These are phyloP conservation scores for Fusarium longipes DNA, from an alignment of 2,329 filamentous ascomycete species.

Conservation along the genomic window DNA sequence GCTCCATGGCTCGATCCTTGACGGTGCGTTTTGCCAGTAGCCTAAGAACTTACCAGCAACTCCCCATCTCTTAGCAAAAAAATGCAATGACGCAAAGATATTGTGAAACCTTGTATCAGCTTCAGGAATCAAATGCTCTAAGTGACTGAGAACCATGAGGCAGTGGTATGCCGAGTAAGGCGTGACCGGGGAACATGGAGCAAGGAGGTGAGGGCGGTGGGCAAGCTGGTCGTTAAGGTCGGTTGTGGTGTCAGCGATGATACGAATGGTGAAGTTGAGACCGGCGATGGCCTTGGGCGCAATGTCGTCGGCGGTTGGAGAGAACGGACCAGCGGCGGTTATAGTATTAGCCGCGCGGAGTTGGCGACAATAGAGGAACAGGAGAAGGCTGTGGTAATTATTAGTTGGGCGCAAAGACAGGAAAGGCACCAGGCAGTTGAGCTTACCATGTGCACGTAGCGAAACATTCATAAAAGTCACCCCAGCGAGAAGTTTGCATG, in stretches of 20 bases:
- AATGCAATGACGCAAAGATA: slow-evolving; percentile 50
- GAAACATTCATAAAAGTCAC: slow-evolving; percentile 52
- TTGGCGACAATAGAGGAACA: slow-evolving; percentile 51
- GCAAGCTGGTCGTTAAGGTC: slow-evolving; percentile 51
- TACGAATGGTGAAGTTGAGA: slow-evolving; percentile 53
- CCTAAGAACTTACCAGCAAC: slow-evolving; percentile 47
- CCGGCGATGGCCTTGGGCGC: slow-evolving; percentile 52
- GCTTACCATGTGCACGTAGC: slow-evolving; percentile 51
- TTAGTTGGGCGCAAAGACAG: slow-evolving; percentile 3
- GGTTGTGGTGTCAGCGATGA: slow-evolving; percentile 52
- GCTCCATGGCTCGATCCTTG: slow-evolving; percentile 4
- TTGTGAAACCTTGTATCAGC: slow-evolving; percentile 50
- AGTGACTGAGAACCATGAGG: slow-evolving; percentile 49
- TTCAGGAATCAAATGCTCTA: slow-evolving; percentile 50
- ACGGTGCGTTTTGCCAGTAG: slow-evolving; percentile 13
- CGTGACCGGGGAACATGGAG: slow-evolving; percentile 50
- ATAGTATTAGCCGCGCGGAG: slow-evolving; percentile 45
- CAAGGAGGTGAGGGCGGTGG: slow-evolving; percentile 48
- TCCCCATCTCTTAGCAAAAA: slow-evolving; percentile 51
- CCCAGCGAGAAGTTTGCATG: slow-evolving; percentile 49
- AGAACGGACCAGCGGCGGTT: slow-evolving; percentile 32
- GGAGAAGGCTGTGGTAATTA: slow-evolving; percentile 45
- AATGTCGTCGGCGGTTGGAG: slow-evolving; percentile 43
- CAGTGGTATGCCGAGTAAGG: slow-evolving; percentile 52
- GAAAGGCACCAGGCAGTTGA: background rate